Percentiles rank a stretch among this genome's conserved stretches.
Evolutionary conservation across 2,329 filamentous ascomycete genomes (phyloP).

Genomic region (Rosellinia necatrix): DNA sequence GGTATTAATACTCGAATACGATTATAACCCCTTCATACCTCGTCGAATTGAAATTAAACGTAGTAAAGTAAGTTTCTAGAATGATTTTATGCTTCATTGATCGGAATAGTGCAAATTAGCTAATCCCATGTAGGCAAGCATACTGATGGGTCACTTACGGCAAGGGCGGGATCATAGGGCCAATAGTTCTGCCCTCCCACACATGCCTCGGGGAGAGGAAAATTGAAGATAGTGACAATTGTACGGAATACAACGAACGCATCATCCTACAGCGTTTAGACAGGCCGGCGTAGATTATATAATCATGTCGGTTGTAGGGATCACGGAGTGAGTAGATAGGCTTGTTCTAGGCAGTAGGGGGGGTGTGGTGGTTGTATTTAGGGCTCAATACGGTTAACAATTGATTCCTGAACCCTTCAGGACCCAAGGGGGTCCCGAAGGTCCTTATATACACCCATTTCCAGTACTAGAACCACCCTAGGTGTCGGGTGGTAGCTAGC

Average conservation of each 20-base stretch:
- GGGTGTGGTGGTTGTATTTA: too few species aligned
- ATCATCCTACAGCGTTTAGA: conserved; percentile 30
- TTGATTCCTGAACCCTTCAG: too few species aligned
- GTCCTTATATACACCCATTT: too few species aligned
- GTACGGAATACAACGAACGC: conserved; percentile 35
- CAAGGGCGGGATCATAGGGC: too few species aligned
- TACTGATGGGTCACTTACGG: neutral
- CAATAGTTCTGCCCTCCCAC: too few species aligned
- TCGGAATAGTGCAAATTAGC: neutral
- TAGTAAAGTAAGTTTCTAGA: neutral
- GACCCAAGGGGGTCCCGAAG: too few species aligned
- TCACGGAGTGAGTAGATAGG: too few species aligned
- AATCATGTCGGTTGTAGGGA: too few species aligned
- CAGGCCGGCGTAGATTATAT: conserved; percentile 9
- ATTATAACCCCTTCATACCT: neutral
- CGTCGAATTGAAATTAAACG: neutral
- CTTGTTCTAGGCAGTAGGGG: too few species aligned
- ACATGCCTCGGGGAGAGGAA: conserved; percentile 3
- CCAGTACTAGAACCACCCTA: too few species aligned
- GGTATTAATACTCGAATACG: neutral
- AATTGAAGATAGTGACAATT: conserved; percentile 28
- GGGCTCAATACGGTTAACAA: too few species aligned
- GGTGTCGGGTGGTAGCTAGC: too few species aligned
- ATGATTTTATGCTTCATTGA: neutral
- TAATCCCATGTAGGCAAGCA: neutral